A percentile compares a stretch with the other conserved stretches of the same genome.
Evolutionary conservation across 1,284 basidiomycete species (phyloP).

Genomic region (Sporisorium sorghi): DNA sequence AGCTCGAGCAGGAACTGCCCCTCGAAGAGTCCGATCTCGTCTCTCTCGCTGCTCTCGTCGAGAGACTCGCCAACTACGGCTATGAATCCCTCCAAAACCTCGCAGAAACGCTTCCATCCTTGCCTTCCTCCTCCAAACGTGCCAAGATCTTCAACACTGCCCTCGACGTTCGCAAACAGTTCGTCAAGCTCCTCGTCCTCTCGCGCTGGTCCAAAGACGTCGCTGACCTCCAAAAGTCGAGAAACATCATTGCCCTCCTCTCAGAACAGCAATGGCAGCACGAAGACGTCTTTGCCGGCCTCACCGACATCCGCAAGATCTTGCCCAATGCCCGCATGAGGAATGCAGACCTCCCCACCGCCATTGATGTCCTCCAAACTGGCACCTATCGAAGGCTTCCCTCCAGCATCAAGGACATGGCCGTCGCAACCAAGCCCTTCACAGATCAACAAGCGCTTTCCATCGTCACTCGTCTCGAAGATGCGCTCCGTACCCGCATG

Average conservation of each 20-base stretch:
- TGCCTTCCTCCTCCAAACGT: constrained; percentile 84
- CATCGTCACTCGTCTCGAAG: constrained; percentile 79
- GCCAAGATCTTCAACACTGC: constrained; percentile 86
- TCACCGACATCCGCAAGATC: constrained; percentile 77
- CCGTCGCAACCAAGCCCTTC: constrained; percentile 75
- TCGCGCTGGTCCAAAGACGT: constrained; percentile 61
- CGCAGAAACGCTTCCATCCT: constrained; percentile 87
- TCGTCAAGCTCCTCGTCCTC: constrained; percentile 80
- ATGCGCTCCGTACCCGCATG: constrained; percentile 80
- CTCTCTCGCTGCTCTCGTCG: constrained; percentile 79
- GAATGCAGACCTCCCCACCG: constrained; percentile 89
- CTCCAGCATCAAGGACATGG: constrained; percentile 78
- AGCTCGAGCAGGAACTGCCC: constrained; percentile 80
- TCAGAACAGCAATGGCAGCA: constrained; percentile 79
- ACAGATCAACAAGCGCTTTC: constrained; percentile 77
- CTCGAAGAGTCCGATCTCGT: constrained; percentile 81
- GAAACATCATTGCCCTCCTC: constrained; percentile 63
- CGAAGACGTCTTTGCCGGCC: constrained; percentile 76
- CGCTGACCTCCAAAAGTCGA: constrained; percentile 51
- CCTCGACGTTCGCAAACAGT: constrained; percentile 85
- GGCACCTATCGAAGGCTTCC: constrained; percentile 85
- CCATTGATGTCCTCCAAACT: constrained; percentile 83
- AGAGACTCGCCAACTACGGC: constrained; percentile 80
- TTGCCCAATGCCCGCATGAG: constrained; percentile 73
- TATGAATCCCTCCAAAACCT: constrained; percentile 85